Evolutionary conservation across 345 rosid genomes (phyloP).

Genomic region (Heritiera fomes): DNA sequence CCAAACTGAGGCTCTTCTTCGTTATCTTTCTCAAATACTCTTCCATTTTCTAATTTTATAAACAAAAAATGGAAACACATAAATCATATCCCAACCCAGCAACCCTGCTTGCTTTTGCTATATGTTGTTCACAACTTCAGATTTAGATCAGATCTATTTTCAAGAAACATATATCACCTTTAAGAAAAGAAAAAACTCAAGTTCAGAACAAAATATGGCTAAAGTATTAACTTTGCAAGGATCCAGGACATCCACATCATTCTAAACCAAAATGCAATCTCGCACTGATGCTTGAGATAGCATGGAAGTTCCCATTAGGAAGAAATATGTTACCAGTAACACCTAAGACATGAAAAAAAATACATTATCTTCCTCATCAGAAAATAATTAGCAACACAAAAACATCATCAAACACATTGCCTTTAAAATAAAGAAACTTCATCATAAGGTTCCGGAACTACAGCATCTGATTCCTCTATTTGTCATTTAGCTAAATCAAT

Average conservation of each 20-base stretch:
- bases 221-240: slow-evolving; percentile 11
- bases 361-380: slow-evolving; percentile 21
- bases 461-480: neutral
- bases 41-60: neutral
- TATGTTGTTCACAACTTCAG: neutral
- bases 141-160: neutral
- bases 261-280: slow-evolving; percentile 23
- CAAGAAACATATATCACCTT: neutral
- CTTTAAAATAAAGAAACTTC: slow-evolving; percentile 5
- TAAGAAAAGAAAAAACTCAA: neutral
- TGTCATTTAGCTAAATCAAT: neutral
- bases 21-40: neutral
- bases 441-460: slow-evolving; percentile 8
- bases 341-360: slow-evolving; percentile 18
- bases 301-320: slow-evolving; percentile 6
- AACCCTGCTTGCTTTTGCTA: neutral
- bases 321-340: slow-evolving; percentile 12
- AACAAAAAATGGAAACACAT: neutral
- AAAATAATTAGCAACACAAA: neutral
- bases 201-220: slow-evolving; percentile 6
- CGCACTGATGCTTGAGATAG: slow-evolving; percentile 7
- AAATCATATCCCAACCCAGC: neutral
- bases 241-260: slow-evolving; percentile 19
- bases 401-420: slow-evolving; percentile 10
- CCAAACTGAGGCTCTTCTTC: neutral